phyloP scores from a whole-genome alignment of 2,329 filamentous ascomycete species.

The Graphium sp. region DNA sequence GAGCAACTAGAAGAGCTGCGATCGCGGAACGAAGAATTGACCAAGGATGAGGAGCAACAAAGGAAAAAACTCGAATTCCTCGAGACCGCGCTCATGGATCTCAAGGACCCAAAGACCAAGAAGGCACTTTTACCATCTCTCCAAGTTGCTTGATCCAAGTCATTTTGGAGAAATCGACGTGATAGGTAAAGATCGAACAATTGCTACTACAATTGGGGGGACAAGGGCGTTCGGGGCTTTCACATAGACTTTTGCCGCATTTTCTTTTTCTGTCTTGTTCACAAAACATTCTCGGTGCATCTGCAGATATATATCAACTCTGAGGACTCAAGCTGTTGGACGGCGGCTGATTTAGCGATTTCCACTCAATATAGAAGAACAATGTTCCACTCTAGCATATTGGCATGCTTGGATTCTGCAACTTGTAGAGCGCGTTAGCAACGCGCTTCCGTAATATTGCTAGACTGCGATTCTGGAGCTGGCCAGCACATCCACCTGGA shows the following conservation, averaged over 20 bases:
- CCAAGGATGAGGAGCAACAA: slow-evolving; percentile 24
- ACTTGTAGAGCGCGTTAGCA: background rate
- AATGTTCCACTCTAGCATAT: background rate
- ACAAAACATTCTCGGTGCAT: background rate
- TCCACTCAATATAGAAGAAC: background rate
- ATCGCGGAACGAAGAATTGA: slow-evolving; percentile 30
- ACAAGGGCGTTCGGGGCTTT: background rate
- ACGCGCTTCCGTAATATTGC: background rate
- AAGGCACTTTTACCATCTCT: slow-evolving; percentile 28
- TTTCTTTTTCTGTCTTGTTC: background rate
- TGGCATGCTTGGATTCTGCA: background rate
- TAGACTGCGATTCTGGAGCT: background rate
- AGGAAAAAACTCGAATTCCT: slow-evolving; percentile 30
- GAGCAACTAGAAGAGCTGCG: slow-evolving; percentile 30
- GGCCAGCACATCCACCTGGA: too few relatives aligned
- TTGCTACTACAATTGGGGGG: background rate
- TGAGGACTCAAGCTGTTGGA: too few relatives aligned
- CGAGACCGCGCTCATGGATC: slow-evolving; percentile 31
- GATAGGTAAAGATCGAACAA: background rate
- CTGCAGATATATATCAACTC: too few relatives aligned
- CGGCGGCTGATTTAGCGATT: too few relatives aligned
- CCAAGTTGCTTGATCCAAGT: slow-evolving; percentile 8
- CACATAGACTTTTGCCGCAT: background rate
- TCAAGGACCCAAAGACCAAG: slow-evolving; percentile 40
- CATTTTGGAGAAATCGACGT: too few relatives aligned